Percentiles rank a stretch among this genome's conserved stretches.
These are phyloP conservation scores for Auricularia sp. DNA, from an alignment of 768 basidiomycete genomes.

Conservation along the genomic window DNA sequence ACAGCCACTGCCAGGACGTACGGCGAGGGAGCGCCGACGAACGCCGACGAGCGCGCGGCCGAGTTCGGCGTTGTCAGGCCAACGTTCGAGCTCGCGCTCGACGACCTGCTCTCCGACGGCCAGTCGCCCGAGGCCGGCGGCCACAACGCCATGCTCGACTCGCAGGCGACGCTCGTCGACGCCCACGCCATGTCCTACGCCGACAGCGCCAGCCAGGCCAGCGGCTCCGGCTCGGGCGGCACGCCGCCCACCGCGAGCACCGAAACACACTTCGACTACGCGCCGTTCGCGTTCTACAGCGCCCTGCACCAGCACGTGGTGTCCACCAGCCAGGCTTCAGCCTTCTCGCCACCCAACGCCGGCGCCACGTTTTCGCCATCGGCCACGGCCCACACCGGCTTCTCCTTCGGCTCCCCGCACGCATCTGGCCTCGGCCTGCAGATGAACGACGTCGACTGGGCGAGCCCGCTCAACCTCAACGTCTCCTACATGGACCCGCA, in stretches of 20 bases:
- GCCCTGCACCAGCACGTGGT: conserved; percentile 3
- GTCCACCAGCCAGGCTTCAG: not conserved
- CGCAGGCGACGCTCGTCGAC: not conserved
- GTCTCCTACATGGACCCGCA: not conserved
- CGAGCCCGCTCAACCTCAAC: not conserved
- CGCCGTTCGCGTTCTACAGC: conserved; percentile 4
- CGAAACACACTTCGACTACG: not conserved
- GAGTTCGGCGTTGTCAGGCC: conserved; percentile 59
- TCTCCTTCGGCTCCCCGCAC: not conserved
- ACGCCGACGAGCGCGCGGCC: conserved; percentile 32
- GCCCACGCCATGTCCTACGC: not conserved
- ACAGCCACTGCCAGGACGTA: conserved; percentile 60
- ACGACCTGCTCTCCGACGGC: conserved; percentile 57
- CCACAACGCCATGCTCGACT: not conserved
- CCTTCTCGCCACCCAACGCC: not conserved
- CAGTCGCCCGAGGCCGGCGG: conserved; percentile 17
- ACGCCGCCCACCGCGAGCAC: not conserved
- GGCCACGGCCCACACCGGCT: not conserved
- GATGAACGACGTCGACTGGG: not conserved
- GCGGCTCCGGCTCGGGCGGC: not conserved
- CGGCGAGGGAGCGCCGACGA: conserved; percentile 54
- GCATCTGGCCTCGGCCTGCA: not conserved
- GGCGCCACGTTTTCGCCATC: not conserved
- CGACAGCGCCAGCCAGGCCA: not conserved
- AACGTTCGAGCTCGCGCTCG: conserved; percentile 79